Base-by-base conservation (phyloP, 2,329 filamentous ascomycete genomes). In the Decorospora gaudefroyi region DNA sequence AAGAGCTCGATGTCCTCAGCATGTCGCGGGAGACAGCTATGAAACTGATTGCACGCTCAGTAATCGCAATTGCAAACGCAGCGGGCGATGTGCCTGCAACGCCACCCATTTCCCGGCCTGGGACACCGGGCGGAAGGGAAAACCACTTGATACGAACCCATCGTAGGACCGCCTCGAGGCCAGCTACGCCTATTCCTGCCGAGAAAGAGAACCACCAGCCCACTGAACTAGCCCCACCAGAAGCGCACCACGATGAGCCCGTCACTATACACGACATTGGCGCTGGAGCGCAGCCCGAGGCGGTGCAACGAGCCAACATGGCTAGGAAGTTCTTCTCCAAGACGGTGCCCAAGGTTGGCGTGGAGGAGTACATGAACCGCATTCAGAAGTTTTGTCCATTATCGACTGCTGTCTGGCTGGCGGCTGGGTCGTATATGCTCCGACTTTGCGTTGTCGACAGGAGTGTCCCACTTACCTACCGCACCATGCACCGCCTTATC, bases 321-420 rank as follows among this genome's bases (percentile, higher is more conserved):
- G 90, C 89, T 12, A 84, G 90, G 57, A 93, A 93, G 62, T 99
- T 99, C 72, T 95, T 93, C 75, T 92, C 87, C 53, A 96, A 93
- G 68, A 82, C 84, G 36, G 84, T 90, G 11, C 92, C 93, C 13
- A 85, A 87, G 8, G 92, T 97, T 55, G 80, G 84, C 23, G 79
- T 96, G 32, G 82, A 86, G 62, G 87, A 93, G 53, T 99, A 97
- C 65, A 80, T 97, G 16, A 77, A 85, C 61, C 87, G 92, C 11
- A 82, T 97, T 46, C 91, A 97, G 72, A 83, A 83, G 45, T 96
- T 87, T 74, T 97, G 92, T 64, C 91, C 93, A 3, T 90, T 96
- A 82, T 95, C 88, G 51, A 90, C 91, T 0, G 92, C 86, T 16
- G 92, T 97, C 7, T 96, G 96, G 72, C 83, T 99, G 17, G 90